Evolutionary conservation across 2,329 filamentous ascomycete species (phyloP), one percentile per base, ranked within the genome.

Genomic region (Furcasterigmium furcatum): DNA sequence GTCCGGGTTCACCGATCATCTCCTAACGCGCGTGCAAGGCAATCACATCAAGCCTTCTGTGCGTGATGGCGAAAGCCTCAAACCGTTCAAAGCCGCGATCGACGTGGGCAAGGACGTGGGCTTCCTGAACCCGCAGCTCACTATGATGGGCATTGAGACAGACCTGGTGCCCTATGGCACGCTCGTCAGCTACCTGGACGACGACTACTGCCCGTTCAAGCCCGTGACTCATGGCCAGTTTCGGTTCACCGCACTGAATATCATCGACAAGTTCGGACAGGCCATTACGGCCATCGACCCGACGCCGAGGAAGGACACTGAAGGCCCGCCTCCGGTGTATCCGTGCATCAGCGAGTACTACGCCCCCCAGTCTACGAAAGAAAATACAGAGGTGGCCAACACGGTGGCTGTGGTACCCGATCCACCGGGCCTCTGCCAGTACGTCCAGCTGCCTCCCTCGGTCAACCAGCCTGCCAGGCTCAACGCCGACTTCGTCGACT

Each of bases 211-310:
- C 9, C 61, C 69, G 0, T 73, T 77, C 53, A 74, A 74, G 49
- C 66, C 65, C 0, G 71, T 63, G 1, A 72, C 66, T 0, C 74
- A 77, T 51, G 74, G 74, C 0, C 74, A 77, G 50, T 58, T 76
- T 19, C 49, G 55, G 9, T 71, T 75, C 48, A 61, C 61, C 3
- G 72, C 74, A 49, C 46, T 78, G 35, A 72, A 73, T 50, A 62
- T 76, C 34, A 57, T 76, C 25, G 73, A 77, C 56, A 75, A 75
- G 51, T 76, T 76, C 38, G 73, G 73, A 1, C 73, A 75, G 40
- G 55, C 57, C 9, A 43, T 72, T 20, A 38, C 51, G 9, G 59
- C 59, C 16, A 59, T 69, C 25, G 25, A 29, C 25, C 25, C 25
- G 25, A 14, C 67, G 35, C 55, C 58, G n/a, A 40, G 46, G 12